phyloP scores from a whole-genome alignment of 257 asterid genomes.

The Solanum gracilifrons region DNA sequence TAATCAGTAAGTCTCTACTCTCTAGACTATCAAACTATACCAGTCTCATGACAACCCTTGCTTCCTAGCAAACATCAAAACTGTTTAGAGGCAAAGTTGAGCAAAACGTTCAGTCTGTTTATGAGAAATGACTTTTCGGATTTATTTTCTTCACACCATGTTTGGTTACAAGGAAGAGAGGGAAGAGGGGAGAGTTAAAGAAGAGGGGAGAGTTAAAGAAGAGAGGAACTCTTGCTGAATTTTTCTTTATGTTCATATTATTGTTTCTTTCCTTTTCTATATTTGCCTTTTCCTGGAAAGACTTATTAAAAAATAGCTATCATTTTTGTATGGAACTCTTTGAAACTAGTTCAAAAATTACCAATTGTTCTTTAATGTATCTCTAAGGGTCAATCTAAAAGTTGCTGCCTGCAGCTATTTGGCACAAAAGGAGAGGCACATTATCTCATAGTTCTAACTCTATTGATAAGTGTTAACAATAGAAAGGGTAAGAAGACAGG shows the following conservation, averaged over 20 bases:
- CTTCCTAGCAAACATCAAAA: background rate
- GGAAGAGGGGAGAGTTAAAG: background rate
- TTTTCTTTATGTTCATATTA: background rate
- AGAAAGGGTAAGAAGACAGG: background rate
- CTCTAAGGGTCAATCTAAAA: background rate
- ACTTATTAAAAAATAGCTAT: background rate
- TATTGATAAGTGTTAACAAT: background rate
- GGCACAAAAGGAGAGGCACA: background rate
- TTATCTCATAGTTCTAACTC: background rate
- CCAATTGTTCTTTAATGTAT: background rate
- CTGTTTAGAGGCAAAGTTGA: background rate
- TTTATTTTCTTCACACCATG: background rate
- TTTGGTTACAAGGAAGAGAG: background rate
- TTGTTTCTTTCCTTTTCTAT: background rate
- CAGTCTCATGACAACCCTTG: background rate
- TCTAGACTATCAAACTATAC: background rate
- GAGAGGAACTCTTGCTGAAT: background rate
- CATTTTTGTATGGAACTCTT: background rate
- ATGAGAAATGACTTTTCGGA: background rate
- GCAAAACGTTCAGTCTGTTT: background rate
- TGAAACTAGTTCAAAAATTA: background rate
- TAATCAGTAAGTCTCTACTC: background rate
- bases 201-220: background rate
- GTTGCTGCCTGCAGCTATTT: background rate
- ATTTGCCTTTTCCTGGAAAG: background rate